These are phyloP conservation scores for Pythium scleroteichum DNA, from an alignment of 352 stramenopile genomes.

Conservation along the genomic window DNA sequence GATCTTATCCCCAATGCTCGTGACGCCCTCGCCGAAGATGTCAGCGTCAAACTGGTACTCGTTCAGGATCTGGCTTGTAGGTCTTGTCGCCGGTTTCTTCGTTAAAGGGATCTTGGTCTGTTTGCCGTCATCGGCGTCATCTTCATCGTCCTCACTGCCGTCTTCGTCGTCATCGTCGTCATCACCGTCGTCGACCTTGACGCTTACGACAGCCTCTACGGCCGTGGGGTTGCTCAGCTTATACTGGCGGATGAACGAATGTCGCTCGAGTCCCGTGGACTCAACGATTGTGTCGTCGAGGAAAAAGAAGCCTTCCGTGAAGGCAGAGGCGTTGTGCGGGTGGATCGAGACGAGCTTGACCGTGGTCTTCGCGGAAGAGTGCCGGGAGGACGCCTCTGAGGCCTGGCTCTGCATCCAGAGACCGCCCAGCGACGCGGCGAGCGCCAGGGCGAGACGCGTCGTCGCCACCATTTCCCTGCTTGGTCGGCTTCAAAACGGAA, in stretches of 20 bases:
- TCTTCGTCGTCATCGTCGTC: conserved; percentile 14
- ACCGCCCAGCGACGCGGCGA: background rate
- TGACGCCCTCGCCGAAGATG: conserved; percentile 84
- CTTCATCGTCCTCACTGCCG: conserved; percentile 4
- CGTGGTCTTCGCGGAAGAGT: conserved; percentile 26
- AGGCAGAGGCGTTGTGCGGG: conserved; percentile 63
- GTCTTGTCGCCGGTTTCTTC: too few relatives aligned
- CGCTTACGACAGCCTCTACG: background rate
- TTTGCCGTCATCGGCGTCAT: conserved; percentile 4
- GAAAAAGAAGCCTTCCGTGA: conserved; percentile 79
- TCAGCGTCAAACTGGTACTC: conserved; percentile 58
- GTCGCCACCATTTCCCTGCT: background rate
- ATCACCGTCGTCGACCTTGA: background rate
- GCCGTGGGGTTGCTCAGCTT: conserved; percentile 22
- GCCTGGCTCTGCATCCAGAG: background rate
- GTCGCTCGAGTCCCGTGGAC: conserved; percentile 63
- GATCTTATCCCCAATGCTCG: conserved; percentile 68
- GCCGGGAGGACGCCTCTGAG: background rate
- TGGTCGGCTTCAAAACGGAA: background rate
- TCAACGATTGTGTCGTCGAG: conserved; percentile 63
- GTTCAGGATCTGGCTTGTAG: conserved; percentile 21
- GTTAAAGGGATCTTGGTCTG: background rate
- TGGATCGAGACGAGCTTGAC: conserved; percentile 63
- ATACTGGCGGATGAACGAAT: conserved; percentile 79
- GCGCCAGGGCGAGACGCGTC: too few relatives aligned